Base-by-base conservation (phyloP, 805 yeast species). In the Priceomyces medius region DNA sequence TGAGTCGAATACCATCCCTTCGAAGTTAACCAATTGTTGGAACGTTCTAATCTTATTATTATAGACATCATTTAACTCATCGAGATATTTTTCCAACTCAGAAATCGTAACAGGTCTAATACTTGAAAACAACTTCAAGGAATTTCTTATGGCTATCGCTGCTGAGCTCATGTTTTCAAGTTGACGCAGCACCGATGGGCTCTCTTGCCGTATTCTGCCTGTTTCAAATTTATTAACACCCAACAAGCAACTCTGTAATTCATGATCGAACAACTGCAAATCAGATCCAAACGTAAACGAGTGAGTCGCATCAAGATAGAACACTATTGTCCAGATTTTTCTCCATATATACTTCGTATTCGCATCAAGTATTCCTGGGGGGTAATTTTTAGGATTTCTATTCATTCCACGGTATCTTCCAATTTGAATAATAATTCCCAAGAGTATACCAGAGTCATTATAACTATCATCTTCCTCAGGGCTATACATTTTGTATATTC, bases 401-500 rank as follows among this genome's bases (percentile, higher is more conserved):
- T 40, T 23, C 23, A 44, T 26, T 2, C 47, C 47, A 33, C 31
- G 38, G 20, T 27, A 33, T 20, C 47, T 44, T 17, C 41, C 47
- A 28, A 40, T 33, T n/a, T 39, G 43, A 3, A 40, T 37, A 18
- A 41, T 18, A 7, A 37, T 34, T 12, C 39, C 26, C 6, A 26
- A 31, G n/a, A 44, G 16, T 7, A 44, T 35, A 14, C 36, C 39
- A 7, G 38, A 23, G n/a, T 37, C 47, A 10, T 31, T 19, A 16
- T 28, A 20, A 3, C 26, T 27, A 19, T 44, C 40, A 13, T 44
- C 47, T 31, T 41, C 40, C 18, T 44, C 47, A 20, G 47, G 47
- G 14, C 45, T 34, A 35, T 41, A 31, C 32, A 38, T 35, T 33
- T 26, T 41, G 23, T 44, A 44, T 2, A 37, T 29, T 17, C 41